A percentile compares a stretch with the other conserved stretches of the same genome.
Conservation (phyloP, 176 grass and related monocot genomes). For the Aechmea fasciata region DNA sequence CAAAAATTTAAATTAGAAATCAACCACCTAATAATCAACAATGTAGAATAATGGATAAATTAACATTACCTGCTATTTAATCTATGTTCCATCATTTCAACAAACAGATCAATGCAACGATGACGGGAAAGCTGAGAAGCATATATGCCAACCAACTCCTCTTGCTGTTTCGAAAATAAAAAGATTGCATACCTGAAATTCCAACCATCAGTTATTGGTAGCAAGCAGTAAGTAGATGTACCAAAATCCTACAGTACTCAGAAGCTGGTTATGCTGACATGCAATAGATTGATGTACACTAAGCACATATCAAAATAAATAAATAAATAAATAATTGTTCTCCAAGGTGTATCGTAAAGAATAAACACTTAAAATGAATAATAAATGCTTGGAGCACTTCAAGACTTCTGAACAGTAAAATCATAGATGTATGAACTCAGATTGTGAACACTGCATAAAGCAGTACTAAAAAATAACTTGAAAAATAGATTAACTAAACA, state of each 20-base stretch:
- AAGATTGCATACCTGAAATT: constrained; percentile 80
- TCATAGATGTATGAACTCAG: neutral
- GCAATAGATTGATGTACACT: no score
- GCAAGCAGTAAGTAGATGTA: no score
- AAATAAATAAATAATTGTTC: no score
- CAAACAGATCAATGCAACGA: constrained; percentile 79
- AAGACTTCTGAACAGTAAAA: neutral
- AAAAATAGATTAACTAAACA: neutral
- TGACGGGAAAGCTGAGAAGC: constrained; percentile 81
- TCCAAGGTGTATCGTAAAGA: no score
- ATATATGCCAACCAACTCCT: constrained; percentile 93
- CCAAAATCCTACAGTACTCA: no score
- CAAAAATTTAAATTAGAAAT: no score
- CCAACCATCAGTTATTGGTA: neutral
- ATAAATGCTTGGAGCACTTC: neutral
- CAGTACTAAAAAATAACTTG: neutral
- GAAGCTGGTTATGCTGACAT: no score
- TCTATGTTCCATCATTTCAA: constrained; percentile 90
- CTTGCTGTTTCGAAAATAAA: constrained; percentile 87
- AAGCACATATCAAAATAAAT: no score
- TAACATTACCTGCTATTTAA: constrained; percentile 67
- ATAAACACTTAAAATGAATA: neutral
- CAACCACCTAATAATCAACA: neutral
- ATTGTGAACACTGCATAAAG: no score
- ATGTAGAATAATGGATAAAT: constrained; percentile 4